Base-by-base conservation (phyloP, 78 protist species). In the Polysphondylium violaceum region DNA sequence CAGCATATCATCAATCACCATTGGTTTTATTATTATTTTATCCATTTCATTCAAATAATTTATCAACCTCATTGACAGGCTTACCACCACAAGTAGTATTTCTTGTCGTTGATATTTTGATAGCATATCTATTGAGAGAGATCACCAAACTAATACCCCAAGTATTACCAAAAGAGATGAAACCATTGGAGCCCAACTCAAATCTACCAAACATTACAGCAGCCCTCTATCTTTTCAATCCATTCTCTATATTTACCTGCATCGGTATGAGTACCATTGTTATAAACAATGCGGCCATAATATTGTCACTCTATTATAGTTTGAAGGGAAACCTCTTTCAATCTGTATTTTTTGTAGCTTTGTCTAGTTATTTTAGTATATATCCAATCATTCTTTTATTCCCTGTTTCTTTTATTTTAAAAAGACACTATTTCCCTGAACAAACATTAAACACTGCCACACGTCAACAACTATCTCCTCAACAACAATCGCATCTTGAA, bases 1-100 rank as follows among this genome's bases (percentile, higher is more conserved):
- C 83, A 33, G 88, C 74, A 33, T 68, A 56, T 78, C 94, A 90
- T 79, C 91, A 90, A 51, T 67, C 94, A 63, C 94, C 94, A 31
- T n/a, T 90, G 3, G 36, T 90, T 3, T 74, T 90, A 41, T 35
- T 73, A 27, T 25, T 78, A 21, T 90, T 74, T 27, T 41, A 36
- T 16, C 73, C 87, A 61, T 68, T 89, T 63, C n/a, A n/a, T n/a
- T 27, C 40, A 27, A 64, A 47, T 9, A 19, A 25, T 31, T 25
- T 36, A 53, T 6, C 25, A 8, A 5, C n/a, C n/a, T n/a, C n/a
- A n/a, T n/a, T 12, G 31, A 35, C 21, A 43, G 25, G 17, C 7
- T 74, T 68, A 5, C 33, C 19, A 53, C 63, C 86, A 41, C 87
- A 86, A 40, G 9, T 69, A 3, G 23, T 86, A 40, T 76, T 76